These are phyloP conservation scores for Medicago arabica DNA, from an alignment of 306 rosid species.

Conservation along the genomic window DNA sequence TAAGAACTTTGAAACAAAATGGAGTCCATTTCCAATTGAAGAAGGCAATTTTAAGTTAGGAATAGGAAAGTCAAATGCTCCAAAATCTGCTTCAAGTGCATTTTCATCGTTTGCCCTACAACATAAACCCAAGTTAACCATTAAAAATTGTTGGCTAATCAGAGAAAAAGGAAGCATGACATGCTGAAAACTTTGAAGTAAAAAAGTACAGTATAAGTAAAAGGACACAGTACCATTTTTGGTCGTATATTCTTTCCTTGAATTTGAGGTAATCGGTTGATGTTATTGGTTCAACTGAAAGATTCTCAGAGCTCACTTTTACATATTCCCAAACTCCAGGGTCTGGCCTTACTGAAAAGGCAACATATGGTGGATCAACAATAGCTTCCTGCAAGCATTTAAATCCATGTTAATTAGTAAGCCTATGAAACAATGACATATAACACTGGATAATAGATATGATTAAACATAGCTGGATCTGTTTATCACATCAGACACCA, in stretches of 20 bases:
- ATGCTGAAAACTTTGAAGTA: neutral
- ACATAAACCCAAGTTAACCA: constrained; percentile 24
- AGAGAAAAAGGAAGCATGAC: too few species aligned
- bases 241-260: constrained; percentile 69
- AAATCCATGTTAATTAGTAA: neutral
- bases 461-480: too few species aligned
- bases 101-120: constrained; percentile 85
- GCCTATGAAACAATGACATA: neutral
- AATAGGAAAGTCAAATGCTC: constrained; percentile 70
- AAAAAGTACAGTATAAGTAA: neutral
- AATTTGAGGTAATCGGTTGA: constrained; percentile 67
- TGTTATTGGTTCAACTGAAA: constrained; percentile 67
- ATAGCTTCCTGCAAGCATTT: constrained; percentile 73
- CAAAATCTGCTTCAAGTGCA: constrained; percentile 86
- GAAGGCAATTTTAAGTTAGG: constrained; percentile 72
- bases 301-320: constrained; percentile 67
- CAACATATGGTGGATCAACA: constrained; percentile 78
- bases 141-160: neutral
- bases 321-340: constrained; percentile 90
- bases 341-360: constrained; percentile 74
- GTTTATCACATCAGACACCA: neutral
- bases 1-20: constrained; percentile 66
- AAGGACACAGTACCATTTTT: constrained; percentile 57
- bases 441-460: neutral
- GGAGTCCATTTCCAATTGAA: constrained; percentile 85